Evolutionary conservation across 2,329 filamentous ascomycete species (phyloP), one percentile per base, ranked within the genome.

Genomic region (Stromatinia cepivora): DNA sequence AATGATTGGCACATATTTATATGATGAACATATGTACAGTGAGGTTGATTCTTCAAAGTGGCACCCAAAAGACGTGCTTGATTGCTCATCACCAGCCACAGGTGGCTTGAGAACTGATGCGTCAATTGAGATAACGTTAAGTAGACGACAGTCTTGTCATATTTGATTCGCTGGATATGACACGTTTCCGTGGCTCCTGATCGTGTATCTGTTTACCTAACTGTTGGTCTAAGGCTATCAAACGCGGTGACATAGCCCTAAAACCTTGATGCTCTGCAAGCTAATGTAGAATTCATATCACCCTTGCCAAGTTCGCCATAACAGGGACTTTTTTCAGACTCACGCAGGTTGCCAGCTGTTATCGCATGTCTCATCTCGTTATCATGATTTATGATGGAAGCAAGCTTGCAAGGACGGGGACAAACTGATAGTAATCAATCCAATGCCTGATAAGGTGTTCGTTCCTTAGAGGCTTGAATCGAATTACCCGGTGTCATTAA

Each of bases 11-110:
- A 20, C 4, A 62, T 17, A 62, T 9, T 3, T 2, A n/a, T 15
- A 59, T 31, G 20, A 36, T 42, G 10, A 42, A 42, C 11, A 42
- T 42, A 11, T 22, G 2, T 22, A 46, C 42, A 48, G n/a, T 59
- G 39, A 45, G 25, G 9, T 31, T 28, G 39, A 62, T 62, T n/a
- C 17, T 48, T 61, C 42, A 61, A 62, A 50, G 59, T 62, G 28
- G 59, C 3, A 62, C 28, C 31, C 2, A 36, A 62, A 62, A 50
- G 59, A 31, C 59, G 45, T 62, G 59, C 45, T 62, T 39, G 28
- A 39, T 31, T 39, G 5, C 1, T n/a, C 34, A 15, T 13, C 59
- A 50, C 45, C 22, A 62, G 59, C 59, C 59, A 62, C 59, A 36
- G 45, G 59, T 62, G 59, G 59, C 59, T 25, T 50, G 36, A 45